Base-by-base conservation (phyloP, 202 grass and related monocot genomes). In the Schoenoplectus tabernaemontani region DNA sequence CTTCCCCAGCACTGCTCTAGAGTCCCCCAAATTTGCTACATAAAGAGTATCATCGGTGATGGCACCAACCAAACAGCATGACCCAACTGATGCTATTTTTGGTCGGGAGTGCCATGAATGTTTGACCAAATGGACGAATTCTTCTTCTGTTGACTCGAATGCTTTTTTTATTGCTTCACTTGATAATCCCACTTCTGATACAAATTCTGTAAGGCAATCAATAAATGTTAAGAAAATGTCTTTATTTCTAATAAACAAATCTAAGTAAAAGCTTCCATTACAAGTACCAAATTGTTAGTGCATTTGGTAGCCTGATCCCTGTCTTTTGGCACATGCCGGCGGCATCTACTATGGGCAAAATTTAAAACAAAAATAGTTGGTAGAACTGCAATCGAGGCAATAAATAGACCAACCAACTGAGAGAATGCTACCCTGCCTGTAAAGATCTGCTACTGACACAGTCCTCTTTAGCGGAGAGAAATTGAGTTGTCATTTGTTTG, bases 1-100 rank as follows among this genome's bases (percentile, higher is more conserved):
- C 48, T 88, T 85, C 3, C 91, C 95, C 24, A 95, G 95, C 48
- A 98, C 91, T 24, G 89, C 95, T 80, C 89, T 87, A 17, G 91
- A 98, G 70, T 94, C 95, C 63, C 95, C 95, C 62, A 86, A 83
- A 73, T 98, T 98, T 50, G 95, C 95, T 34, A 98, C 87, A 68
- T 94, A 94, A 46, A 98, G 81, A 46, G 89, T 92, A 61, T 94
- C 95, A 9, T 86, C 89, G 0, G 89, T 71, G 13, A 98, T 92
- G 48, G 86, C 86, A 16, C 91, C 88, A 48, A 93, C 82, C 56
- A 93, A 81, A 87, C 91, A 93, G 86, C 91, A 93, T 0, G 91
- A 93, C 1, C 91, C 91, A 8, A 93, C 86, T 47, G 91, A 89
- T 2, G 95, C 91, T 53, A 98, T 87, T 62, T 79, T 77, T 4